phyloP scores from a whole-genome alignment of 352 stramenopile species.

The Globisporangium uncinulatum region DNA sequence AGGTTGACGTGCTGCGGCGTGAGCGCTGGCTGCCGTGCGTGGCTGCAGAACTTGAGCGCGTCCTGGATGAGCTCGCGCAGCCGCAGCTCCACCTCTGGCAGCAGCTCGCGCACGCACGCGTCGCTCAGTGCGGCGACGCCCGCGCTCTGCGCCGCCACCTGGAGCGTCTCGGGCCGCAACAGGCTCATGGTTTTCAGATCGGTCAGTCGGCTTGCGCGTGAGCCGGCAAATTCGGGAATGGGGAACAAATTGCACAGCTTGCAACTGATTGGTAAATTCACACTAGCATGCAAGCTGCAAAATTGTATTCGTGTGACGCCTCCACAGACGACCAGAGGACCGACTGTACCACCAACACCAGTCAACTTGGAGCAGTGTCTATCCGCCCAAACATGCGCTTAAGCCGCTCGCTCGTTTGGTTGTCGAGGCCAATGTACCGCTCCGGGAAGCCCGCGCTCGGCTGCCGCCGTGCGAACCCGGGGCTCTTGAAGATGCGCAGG shows the following conservation, averaged over 20 bases:
- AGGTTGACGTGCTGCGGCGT: conserved; percentile 71
- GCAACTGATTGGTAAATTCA: not conserved
- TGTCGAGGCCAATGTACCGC: conserved; percentile 75
- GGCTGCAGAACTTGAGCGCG: conserved; percentile 77
- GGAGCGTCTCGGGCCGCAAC: conserved; percentile 59
- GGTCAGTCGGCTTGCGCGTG: not conserved
- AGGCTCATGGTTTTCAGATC: conserved; percentile 54
- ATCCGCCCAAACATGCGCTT: conserved; percentile 77
- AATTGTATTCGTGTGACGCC: not conserved
- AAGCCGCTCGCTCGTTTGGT: conserved; percentile 61
- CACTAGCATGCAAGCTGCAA: not conserved
- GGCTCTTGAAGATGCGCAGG: conserved; percentile 79
- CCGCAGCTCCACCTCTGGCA: conserved; percentile 75
- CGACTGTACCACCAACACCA: no score
- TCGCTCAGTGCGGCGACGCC: conserved; percentile 66
- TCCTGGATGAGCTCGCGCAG: conserved; percentile 82
- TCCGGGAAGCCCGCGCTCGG: conserved; percentile 56
- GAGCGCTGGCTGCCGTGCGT: conserved; percentile 57
- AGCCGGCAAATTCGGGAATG: not conserved
- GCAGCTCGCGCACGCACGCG: conserved; percentile 57
- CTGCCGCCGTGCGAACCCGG: conserved; percentile 38
- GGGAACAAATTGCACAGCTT: not conserved
- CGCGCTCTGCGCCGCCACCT: conserved; percentile 68
- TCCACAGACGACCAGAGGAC: not conserved
- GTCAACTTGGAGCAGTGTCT: conserved; percentile 12